phyloP scores from a whole-genome alignment of 257 asterid genomes.

The Salvia splendens region DNA sequence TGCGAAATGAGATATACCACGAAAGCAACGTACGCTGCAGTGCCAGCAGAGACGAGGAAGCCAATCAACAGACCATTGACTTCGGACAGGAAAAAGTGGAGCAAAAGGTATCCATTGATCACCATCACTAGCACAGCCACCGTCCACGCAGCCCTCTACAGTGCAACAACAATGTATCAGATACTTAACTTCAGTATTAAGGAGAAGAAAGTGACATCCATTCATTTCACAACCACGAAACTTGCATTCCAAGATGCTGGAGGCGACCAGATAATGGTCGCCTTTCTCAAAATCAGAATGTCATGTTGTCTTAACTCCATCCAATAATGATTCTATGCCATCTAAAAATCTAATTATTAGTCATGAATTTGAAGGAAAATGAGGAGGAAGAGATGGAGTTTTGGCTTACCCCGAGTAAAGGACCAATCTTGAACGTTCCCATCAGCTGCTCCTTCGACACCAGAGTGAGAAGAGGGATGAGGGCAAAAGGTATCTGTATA shows the following conservation, averaged over 20 bases:
- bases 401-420: slow-evolving; percentile 59
- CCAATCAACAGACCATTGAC: slow-evolving; percentile 64
- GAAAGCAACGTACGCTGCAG: slow-evolving; percentile 68
- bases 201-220: not conserved
- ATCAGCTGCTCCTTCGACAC: slow-evolving; percentile 89
- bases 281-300: too few species aligned
- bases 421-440: slow-evolving; percentile 86
- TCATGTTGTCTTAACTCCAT: too few species aligned
- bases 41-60: slow-evolving; percentile 53
- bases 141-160: slow-evolving; percentile 81
- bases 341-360: too few species aligned
- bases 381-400: not conserved
- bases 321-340: not conserved
- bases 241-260: not conserved
- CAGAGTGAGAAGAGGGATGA: slow-evolving; percentile 92
- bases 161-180: slow-evolving; percentile 22
- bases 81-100: slow-evolving; percentile 77
- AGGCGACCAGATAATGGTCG: too few species aligned
- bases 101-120: slow-evolving; percentile 86
- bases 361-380: too few species aligned
- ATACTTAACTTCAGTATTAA: slow-evolving; percentile 6
- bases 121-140: slow-evolving; percentile 89
- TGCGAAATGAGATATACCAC: slow-evolving; percentile 69
- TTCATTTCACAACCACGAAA: not conserved
- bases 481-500: slow-evolving; percentile 93